Conservation (phyloP, 2,329 filamentous ascomycete species). For the Apiospora malaysiana region DNA sequence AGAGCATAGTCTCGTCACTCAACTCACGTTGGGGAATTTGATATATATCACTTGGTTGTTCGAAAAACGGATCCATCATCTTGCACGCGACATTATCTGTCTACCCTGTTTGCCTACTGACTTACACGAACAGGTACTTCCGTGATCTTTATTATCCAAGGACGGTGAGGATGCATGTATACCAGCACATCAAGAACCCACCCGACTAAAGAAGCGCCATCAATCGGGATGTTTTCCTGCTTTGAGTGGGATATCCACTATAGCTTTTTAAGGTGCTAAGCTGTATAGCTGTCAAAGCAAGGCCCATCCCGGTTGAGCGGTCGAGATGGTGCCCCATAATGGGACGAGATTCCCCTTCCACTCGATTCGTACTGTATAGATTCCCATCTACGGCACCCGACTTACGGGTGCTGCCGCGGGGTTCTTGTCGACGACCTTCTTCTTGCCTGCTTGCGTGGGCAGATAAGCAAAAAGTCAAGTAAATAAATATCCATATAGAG, state of each 20-base stretch:
- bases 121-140: not conserved
- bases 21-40: not conserved
- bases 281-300: not conserved
- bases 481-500: no score
- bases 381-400: not conserved
- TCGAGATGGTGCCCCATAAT: not conserved
- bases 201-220: not conserved
- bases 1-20: not conserved
- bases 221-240: constrained; percentile 9
- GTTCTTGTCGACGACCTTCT: no score
- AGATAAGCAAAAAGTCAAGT: no score
- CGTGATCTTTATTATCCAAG: no score
- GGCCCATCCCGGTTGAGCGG: not conserved
- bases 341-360: no score
- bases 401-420: no score
- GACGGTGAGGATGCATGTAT: no score
- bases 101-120: no score
- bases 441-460: no score
- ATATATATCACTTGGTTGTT: constrained; percentile 10
- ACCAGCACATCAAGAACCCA: not conserved
- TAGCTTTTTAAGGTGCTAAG: not conserved
- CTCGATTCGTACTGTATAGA: no score
- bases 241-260: not conserved
- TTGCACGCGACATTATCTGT: not conserved
- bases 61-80: not conserved